Evolutionary conservation across 495 filamentous ascomycete species (phyloP), one percentile per base, ranked within the genome.

Genomic region (Aspergillus saccharolyticus): DNA sequence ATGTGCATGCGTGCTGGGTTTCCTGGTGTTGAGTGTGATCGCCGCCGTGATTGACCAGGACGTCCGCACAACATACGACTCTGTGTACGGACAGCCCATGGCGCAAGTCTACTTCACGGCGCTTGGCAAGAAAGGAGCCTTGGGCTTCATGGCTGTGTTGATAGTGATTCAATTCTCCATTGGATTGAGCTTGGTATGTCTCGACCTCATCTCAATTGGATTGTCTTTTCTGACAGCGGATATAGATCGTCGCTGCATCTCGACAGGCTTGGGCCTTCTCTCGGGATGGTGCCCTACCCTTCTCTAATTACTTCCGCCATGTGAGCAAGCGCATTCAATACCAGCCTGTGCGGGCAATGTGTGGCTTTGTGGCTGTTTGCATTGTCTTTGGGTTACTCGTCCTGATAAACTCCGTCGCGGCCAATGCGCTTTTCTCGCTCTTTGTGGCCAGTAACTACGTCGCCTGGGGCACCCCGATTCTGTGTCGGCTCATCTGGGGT

Each of bases 401-500:
- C 19, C 66, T 85, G 17, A 83, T 85, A 63, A 78, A 78, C 17
- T 72, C 71, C 1, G 80, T 81, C 4, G 80, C 82, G 1, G 78
- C 82, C 0, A 70, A 74, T 28, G 82, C 82, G 7, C 73, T 85
- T n/a, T 85, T 85, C 73, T 80, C 77, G 17, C 74, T 85, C 9
- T 78, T 78, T 7, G 78, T 84, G 21, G 80, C 82, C 12, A 80
- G 74, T 6, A 82, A 83, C 63, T 78, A 84, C 59, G 58, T 85
- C 3, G 81, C 82, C 1, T 87, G 81, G 81, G 75, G 76, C 8
- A 74, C 68, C 1, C 83, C 84, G 10, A 85, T 87, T 52, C 69
- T 84, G 20, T 78, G 79, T 55, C 78, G 84, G 12, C 68, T 85
- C 0, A 69, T 84, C 18, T 87, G 83, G 83, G 82, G 81, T 10